phyloP scores from a whole-genome alignment of 2,329 filamentous ascomycete genomes.

The Catunica adiposa region DNA sequence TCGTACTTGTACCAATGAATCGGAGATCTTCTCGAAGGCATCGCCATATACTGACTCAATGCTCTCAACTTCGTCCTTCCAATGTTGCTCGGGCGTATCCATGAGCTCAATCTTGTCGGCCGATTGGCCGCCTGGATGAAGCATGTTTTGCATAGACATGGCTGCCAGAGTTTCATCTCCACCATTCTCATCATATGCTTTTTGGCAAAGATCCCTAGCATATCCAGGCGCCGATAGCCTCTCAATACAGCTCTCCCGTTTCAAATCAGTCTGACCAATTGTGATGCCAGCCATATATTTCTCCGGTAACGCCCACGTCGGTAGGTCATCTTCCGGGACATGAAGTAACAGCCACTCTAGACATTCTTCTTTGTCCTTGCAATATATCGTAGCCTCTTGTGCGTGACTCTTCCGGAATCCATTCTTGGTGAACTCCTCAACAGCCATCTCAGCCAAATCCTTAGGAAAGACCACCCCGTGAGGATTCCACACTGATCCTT shows the following conservation, averaged over 20 bases:
- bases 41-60: conserved; percentile 77
- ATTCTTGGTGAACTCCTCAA: conserved; percentile 59
- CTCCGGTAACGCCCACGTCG: conserved; percentile 78
- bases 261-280: conserved; percentile 67
- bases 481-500: conserved; percentile 74
- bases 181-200: conserved; percentile 51
- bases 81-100: conserved; percentile 44
- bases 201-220: conserved; percentile 64
- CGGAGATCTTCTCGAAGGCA: conserved; percentile 43
- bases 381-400: conserved; percentile 71
- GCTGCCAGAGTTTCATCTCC: conserved; percentile 65
- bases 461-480: conserved; percentile 50
- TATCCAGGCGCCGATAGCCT: conserved; percentile 72
- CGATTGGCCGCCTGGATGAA: conserved; percentile 18
- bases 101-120: conserved; percentile 27
- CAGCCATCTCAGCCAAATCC: conserved; percentile 38
- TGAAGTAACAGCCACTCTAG: conserved; percentile 94
- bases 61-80: conserved; percentile 73
- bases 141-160: conserved; percentile 52
- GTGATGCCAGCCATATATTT: conserved; percentile 81
- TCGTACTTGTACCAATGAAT: conserved; percentile 52
- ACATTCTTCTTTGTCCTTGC: conserved; percentile 81
- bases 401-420: conserved; percentile 83
- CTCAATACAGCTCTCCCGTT: conserved; percentile 66
- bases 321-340: conserved; percentile 93